Evolutionary conservation across 768 basidiomycete species (phyloP).

Genomic region (Tulasnella sp.): DNA sequence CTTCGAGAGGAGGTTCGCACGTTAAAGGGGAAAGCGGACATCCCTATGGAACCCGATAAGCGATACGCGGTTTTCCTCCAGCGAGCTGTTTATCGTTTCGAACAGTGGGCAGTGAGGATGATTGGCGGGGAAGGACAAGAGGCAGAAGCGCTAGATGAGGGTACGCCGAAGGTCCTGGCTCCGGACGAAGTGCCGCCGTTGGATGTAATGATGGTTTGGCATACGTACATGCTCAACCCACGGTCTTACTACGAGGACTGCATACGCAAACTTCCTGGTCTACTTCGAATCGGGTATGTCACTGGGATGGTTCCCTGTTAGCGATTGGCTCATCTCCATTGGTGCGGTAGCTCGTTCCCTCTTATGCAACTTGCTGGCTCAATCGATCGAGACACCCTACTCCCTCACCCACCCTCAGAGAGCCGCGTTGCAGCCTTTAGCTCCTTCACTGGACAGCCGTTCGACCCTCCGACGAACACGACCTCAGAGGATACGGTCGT

Average conservation of each 20-base stretch:
- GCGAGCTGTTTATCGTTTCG: conserved; percentile 29
- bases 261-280: conserved; percentile 3
- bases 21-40: not conserved
- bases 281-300: conserved; percentile 9
- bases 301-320: not conserved
- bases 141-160: not conserved
- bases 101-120: conserved; percentile 20
- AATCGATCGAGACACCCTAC: conserved; percentile 13
- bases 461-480: conserved; percentile 12
- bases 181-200: conserved; percentile 27
- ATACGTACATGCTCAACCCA: conserved; percentile 31
- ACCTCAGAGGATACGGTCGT: not conserved
- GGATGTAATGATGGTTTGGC: conserved; percentile 31
- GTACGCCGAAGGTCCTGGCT: not conserved
- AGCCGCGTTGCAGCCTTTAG: not conserved
- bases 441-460: conserved; percentile 23
- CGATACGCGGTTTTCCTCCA: conserved; percentile 28
- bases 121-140: not conserved
- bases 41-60: conserved; percentile 25
- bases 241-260: conserved; percentile 29
- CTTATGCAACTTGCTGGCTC: conserved; percentile 22
- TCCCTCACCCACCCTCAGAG: conserved; percentile 11
- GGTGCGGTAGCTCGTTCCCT: conserved; percentile 21
- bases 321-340: not conserved
- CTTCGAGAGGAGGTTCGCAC: conserved; percentile 24